Evolutionary conservation across 2,329 filamentous ascomycete genomes (phyloP).

Genomic region (Samsoniella hepiali): DNA sequence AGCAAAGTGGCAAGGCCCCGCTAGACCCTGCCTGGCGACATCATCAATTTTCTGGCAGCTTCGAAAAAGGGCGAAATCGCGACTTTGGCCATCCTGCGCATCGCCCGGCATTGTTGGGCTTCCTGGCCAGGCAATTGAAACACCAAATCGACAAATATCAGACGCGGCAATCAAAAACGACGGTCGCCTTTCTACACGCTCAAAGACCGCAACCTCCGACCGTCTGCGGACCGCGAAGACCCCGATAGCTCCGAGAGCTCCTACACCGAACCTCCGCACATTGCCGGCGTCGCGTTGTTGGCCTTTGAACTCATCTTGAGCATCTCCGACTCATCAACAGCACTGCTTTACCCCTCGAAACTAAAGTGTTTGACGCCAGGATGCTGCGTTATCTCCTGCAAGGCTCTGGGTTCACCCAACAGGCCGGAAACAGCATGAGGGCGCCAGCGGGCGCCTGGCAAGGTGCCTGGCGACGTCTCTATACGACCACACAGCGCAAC

Average conservation of each 20-base stretch:
- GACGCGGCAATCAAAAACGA: not conserved
- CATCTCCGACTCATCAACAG: not conserved
- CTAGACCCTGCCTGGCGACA: constrained; percentile 7
- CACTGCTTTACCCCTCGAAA: not conserved
- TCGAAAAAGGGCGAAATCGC: constrained; percentile 7
- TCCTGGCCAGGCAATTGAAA: not conserved
- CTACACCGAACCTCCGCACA: not conserved
- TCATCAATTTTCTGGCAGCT: constrained; percentile 18
- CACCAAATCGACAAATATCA: not conserved
- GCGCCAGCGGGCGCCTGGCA: constrained; percentile 10
- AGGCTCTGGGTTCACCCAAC: constrained; percentile 1
- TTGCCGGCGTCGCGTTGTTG: not conserved
- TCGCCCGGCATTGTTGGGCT: not conserved
- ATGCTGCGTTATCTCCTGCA: constrained; percentile 13
- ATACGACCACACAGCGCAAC: not conserved
- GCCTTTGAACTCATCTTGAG: not conserved
- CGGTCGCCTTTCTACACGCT: not conserved
- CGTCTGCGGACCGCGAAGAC: not conserved
- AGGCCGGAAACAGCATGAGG: not conserved
- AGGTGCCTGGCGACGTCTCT: constrained; percentile 15
- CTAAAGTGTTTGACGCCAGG: not conserved
- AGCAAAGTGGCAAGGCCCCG: constrained; percentile 6
- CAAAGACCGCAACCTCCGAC: not conserved
- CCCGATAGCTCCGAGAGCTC: constrained; percentile 18
- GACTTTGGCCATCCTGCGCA: constrained; percentile 1